Base-by-base conservation (phyloP, 1,284 basidiomycete species). In the Somion occarium region DNA sequence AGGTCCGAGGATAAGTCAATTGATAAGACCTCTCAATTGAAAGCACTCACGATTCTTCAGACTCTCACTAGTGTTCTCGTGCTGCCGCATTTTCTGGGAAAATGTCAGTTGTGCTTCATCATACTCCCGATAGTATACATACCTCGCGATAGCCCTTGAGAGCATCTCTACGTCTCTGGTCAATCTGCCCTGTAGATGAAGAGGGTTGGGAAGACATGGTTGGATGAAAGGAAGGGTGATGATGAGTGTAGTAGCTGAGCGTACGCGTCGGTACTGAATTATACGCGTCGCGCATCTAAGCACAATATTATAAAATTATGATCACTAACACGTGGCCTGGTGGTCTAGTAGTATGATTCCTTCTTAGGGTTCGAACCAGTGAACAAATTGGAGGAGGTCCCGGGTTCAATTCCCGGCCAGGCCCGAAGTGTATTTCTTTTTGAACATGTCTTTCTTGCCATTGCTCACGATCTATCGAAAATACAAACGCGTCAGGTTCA, bases 351-450 rank as follows among this genome's bases (percentile, higher is more conserved):
- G 64, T 67, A 68, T 67, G 65, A 66, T 67, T 67, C 66, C 63
- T 68, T 67, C 66, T 68, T 67, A 67, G 65, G 65, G 18, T 20
- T 22, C n/a, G n/a, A n/a, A n/a, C n/a, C n/a, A n/a, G 9, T 25
- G 15, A 19, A 37, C 18, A 51, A 61, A 66, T 55, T 84, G 83
- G 82, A 85, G 82, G 84, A 85, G 83, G 83, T 86, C 83, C 83
- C 80, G 81, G 83, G 84, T 85, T 87, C 84, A 85, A 85, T 85
- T 85, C 83, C 83, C 82, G 79, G 82, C 79, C 78, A 85, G 82
- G 83, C 82, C 83, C 83, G 59, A 56, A 49, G 24, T 25, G 30
- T 52, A 51, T 50, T 51, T 50, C 42, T 52, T 49, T 37, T 53
- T 51, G 30, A 15, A 34, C 15, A 15, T 34, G 7, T 34, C 30